Percentiles rank a stretch among this genome's conserved stretches.
These are phyloP conservation scores for Penicillium psychrosexuale DNA, from an alignment of 2,329 filamentous ascomycete genomes.

Conservation along the genomic window DNA sequence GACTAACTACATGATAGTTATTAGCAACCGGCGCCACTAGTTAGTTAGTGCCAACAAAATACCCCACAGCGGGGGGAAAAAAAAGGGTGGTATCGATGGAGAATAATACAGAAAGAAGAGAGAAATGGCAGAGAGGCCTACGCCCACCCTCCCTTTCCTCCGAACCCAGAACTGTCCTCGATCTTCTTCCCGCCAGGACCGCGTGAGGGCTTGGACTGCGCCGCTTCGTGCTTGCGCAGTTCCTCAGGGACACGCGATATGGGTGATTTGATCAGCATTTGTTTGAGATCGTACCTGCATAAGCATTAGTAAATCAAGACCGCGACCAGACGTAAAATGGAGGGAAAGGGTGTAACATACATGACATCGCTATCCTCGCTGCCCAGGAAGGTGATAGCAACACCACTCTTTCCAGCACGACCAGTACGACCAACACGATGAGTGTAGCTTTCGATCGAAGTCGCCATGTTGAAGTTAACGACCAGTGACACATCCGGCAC, in stretches of 20 bases:
- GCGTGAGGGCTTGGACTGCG: slow-evolving; percentile 72
- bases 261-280: slow-evolving; percentile 88
- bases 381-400: slow-evolving; percentile 92
- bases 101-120: slow-evolving; percentile 4
- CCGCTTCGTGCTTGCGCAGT: slow-evolving; percentile 79
- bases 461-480: slow-evolving; percentile 98
- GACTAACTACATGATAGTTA: neutral
- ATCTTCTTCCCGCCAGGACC: slow-evolving; percentile 48
- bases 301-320: slow-evolving; percentile 16
- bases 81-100: slow-evolving; percentile 4
- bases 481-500: slow-evolving; percentile 91
- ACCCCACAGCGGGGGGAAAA: neutral
- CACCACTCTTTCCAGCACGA: slow-evolving; percentile 94
- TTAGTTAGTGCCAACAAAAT: neutral
- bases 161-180: slow-evolving; percentile 41
- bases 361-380: slow-evolving; percentile 85
- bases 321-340: neutral
- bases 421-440: slow-evolving; percentile 96
- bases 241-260: slow-evolving; percentile 91
- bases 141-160: slow-evolving; percentile 37
- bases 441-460: slow-evolving; percentile 88
- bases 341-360: slow-evolving; percentile 44
- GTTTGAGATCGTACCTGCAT: slow-evolving; percentile 74
- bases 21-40: neutral
- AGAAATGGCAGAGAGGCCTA: neutral